These are phyloP conservation scores for Piper longum DNA, from an alignment of 164 flowering plant species.

Conservation along the genomic window DNA sequence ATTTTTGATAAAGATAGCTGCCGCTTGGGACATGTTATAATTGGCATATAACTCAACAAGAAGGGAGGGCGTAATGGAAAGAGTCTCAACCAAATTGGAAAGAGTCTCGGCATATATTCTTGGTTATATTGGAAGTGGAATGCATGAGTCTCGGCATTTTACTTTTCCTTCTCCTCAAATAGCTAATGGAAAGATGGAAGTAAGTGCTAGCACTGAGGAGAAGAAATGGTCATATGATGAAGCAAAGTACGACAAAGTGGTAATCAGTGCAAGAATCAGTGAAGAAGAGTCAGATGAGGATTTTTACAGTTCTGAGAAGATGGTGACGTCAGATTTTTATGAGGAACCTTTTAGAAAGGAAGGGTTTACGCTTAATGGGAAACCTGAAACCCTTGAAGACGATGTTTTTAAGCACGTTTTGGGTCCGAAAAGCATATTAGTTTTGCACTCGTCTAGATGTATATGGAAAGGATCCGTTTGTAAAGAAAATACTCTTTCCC, in stretches of 20 bases:
- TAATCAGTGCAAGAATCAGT: not conserved
- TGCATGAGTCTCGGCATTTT: not conserved
- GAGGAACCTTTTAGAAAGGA: conserved; percentile 14
- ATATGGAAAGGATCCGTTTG: conserved; percentile 44
- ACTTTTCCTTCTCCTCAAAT: not conserved
- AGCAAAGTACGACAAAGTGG: not conserved
- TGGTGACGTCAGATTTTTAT: conserved; percentile 2
- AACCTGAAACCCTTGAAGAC: conserved; percentile 18
- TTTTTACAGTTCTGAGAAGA: conserved; percentile 10
- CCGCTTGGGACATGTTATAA: no score
- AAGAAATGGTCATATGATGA: not conserved
- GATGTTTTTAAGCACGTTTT: conserved; percentile 28
- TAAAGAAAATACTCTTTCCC: conserved; percentile 65
- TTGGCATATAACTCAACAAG: no score
- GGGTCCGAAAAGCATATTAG: conserved; percentile 71
- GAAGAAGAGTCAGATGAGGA: not conserved
- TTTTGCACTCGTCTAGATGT: conserved; percentile 60
- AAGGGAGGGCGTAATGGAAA: no score
- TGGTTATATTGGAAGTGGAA: conserved; percentile 22
- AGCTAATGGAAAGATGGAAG: not conserved
- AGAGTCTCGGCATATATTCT: no score
- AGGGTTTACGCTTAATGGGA: conserved; percentile 10
- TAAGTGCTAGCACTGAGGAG: not conserved
- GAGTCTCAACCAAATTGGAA: no score
- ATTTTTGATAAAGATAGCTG: no score